Percentiles rank a stretch among this genome's conserved stretches.
These are phyloP conservation scores for Tephrocybe sp. DNA, from an alignment of 768 basidiomycete genomes.

Conservation along the genomic window DNA sequence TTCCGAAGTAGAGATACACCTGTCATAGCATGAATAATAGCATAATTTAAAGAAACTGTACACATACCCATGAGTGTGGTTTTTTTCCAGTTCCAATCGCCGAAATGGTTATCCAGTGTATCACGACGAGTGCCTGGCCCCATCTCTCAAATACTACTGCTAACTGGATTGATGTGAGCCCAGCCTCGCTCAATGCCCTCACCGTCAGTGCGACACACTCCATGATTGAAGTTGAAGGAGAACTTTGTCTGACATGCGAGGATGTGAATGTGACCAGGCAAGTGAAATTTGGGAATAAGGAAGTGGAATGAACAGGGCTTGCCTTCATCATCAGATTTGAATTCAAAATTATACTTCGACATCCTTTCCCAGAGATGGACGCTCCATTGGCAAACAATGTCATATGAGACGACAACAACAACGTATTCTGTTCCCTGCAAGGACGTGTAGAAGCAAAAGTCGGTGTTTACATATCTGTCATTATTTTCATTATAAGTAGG, in stretches of 20 bases:
- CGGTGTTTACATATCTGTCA: no score
- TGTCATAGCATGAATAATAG: no score
- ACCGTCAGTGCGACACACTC: slow-evolving; percentile 31
- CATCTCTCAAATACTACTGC: slow-evolving; percentile 34
- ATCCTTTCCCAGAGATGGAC: slow-evolving; percentile 16
- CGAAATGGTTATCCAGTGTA: slow-evolving; percentile 24
- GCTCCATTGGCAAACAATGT: slow-evolving; percentile 33
- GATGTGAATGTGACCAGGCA: slow-evolving; percentile 25
- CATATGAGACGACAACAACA: slow-evolving; percentile 27
- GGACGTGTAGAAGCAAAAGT: slow-evolving; percentile 25
- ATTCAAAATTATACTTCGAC: neutral
- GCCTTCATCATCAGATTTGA: neutral
- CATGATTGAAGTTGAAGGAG: slow-evolving; percentile 20
- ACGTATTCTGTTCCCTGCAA: neutral
- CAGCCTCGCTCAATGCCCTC: slow-evolving; percentile 31
- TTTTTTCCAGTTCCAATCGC: slow-evolving; percentile 18
- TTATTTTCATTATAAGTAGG: slow-evolving; percentile 38
- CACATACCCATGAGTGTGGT: slow-evolving; percentile 18
- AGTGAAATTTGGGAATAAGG: slow-evolving; percentile 27
- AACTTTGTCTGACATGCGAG: slow-evolving; percentile 19
- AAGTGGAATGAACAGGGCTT: slow-evolving; percentile 5
- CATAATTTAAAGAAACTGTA: no score
- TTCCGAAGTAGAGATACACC: no score
- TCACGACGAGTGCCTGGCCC: slow-evolving; percentile 27
- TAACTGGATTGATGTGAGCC: slow-evolving; percentile 25